Evolutionary conservation across 1,139 yeast genomes (phyloP).

Genomic region (Tardiomyces digboiensis): DNA sequence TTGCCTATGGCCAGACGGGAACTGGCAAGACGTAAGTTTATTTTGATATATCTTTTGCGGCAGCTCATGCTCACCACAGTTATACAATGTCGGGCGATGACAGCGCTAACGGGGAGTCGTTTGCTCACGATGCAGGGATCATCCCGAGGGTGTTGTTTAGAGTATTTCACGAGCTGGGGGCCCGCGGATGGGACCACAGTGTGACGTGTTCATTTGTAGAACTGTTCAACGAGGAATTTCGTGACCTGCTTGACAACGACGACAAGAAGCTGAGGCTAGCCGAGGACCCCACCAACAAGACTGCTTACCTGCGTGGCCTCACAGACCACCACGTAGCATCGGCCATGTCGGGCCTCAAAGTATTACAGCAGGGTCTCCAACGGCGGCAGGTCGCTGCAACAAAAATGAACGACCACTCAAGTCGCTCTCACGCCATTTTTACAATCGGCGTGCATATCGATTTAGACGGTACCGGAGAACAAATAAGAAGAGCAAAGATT

Average conservation of each 20-base stretch:
- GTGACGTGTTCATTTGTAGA: constrained; percentile 66
- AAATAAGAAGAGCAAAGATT: constrained; percentile 41
- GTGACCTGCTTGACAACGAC: constrained; percentile 40
- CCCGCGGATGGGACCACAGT: constrained; percentile 37
- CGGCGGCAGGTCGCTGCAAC: constrained; percentile 60
- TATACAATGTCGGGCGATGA: constrained; percentile 76
- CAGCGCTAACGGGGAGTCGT: constrained; percentile 9
- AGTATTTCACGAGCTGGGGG: constrained; percentile 37
- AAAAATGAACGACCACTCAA: constrained; percentile 33
- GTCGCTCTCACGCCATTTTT: constrained; percentile 69
- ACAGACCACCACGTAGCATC: constrained; percentile 35
- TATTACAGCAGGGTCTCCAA: constrained; percentile 41
- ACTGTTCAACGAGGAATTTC: constrained; percentile 63
- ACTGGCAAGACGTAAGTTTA: constrained; percentile 62
- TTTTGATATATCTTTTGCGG: not conserved
- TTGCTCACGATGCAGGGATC: constrained; percentile 44
- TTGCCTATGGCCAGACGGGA: constrained; percentile 88
- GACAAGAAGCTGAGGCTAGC: constrained; percentile 32
- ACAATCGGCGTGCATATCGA: constrained; percentile 44
- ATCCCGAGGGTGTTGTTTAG: constrained; percentile 55
- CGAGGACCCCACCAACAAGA: constrained; percentile 31
- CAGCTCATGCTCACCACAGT: not conserved
- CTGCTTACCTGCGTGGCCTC: constrained; percentile 38
- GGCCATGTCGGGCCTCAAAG: constrained; percentile 33
- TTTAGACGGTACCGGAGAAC: constrained; percentile 31